phyloP scores from a whole-genome alignment of 495 filamentous ascomycete species.

The Aspergillus egyptiacus region DNA sequence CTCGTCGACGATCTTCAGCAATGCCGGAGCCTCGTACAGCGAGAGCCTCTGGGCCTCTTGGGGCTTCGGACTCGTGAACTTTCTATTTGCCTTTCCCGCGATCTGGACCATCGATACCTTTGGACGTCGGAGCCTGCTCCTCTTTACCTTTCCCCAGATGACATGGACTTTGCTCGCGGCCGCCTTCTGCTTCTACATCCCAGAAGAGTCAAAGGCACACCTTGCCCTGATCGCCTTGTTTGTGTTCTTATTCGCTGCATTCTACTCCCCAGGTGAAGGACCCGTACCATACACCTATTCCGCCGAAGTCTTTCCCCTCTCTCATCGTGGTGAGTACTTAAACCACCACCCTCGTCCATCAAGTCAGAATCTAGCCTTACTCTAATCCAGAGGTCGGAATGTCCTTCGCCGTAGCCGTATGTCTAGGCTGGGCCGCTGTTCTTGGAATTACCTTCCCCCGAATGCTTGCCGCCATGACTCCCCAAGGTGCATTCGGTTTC shows the following conservation, averaged over 20 bases:
- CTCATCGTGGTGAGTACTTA: constrained; percentile 49
- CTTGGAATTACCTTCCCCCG: constrained; percentile 65
- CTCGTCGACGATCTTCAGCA: constrained; percentile 63
- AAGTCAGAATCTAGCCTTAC: not conserved
- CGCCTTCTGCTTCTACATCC: constrained; percentile 66
- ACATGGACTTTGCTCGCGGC: constrained; percentile 69
- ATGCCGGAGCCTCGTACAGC: constrained; percentile 53
- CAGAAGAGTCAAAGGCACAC: constrained; percentile 43
- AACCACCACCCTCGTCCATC: not conserved
- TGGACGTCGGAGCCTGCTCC: constrained; percentile 66
- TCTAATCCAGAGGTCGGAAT: constrained; percentile 55
- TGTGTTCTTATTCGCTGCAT: constrained; percentile 60
- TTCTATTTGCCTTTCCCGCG: constrained; percentile 76
- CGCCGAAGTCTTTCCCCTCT: constrained; percentile 75
- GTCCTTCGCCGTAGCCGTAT: constrained; percentile 68
- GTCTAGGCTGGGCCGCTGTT: constrained; percentile 67
- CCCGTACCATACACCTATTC: constrained; percentile 71
- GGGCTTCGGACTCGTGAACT: constrained; percentile 78
- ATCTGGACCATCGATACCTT: constrained; percentile 83
- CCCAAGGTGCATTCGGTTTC: constrained; percentile 46
- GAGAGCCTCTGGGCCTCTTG: constrained; percentile 65
- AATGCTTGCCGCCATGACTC: constrained; percentile 53
- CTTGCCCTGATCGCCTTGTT: constrained; percentile 58
- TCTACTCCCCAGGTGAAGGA: constrained; percentile 66
- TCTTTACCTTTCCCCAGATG: constrained; percentile 86